These are phyloP conservation scores for Debaryomyces sp. DNA, from an alignment of 1,139 yeast species.

Conservation along the genomic window DNA sequence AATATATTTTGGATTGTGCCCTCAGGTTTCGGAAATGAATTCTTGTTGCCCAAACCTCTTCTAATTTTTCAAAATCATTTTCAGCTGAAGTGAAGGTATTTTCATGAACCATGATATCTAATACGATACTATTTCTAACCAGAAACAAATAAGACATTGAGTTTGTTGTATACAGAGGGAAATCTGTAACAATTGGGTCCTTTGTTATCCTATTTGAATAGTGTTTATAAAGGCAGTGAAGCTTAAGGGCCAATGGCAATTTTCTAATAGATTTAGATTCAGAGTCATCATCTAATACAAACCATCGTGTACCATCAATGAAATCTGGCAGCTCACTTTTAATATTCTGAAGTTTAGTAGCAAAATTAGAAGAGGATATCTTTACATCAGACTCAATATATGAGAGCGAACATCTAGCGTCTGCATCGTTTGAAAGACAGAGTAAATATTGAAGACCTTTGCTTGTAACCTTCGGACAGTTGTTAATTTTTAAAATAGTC, in stretches of 20 bases:
- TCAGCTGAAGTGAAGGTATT: background rate
- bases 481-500: conserved; percentile 25
- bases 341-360: conserved; percentile 2
- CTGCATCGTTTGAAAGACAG: conserved; percentile 12
- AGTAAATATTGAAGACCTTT: conserved; percentile 22
- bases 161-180: conserved; percentile 5
- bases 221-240: conserved; percentile 19
- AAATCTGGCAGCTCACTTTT: conserved; percentile 10
- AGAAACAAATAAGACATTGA: conserved; percentile 7
- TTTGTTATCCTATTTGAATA: conserved; percentile 9
- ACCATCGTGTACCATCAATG: conserved; percentile 29
- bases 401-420: conserved; percentile 18
- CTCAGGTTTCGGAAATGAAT: conserved; percentile 5
- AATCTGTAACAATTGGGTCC: conserved; percentile 9
- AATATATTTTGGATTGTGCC: background rate
- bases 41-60: conserved; percentile 10
- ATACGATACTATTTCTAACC: conserved; percentile 11
- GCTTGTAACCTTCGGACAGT: conserved; percentile 28
- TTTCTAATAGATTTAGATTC: conserved; percentile 8
- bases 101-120: conserved; percentile 26
- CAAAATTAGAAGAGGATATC: conserved; percentile 12
- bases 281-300: conserved; percentile 13
- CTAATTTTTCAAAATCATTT: background rate
- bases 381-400: conserved; percentile 29
- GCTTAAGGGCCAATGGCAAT: conserved; percentile 32